These are phyloP conservation scores for Fusarium armeniacum DNA, from an alignment of 2,329 filamentous ascomycete genomes.

Conservation along the genomic window DNA sequence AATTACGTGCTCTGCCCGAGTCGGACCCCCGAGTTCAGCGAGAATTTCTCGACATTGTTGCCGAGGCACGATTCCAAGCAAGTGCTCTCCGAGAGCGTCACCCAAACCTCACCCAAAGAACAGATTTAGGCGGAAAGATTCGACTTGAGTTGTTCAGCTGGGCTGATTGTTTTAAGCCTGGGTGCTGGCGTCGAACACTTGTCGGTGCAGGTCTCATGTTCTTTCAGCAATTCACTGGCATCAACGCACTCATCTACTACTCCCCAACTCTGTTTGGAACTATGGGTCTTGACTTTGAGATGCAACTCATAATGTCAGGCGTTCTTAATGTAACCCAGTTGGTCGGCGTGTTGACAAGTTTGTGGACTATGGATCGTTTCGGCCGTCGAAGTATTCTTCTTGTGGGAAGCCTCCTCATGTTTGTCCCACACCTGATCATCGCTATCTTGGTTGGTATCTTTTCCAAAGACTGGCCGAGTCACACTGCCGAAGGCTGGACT, in stretches of 20 bases:
- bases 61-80: constrained; percentile 47
- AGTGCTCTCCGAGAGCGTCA: constrained; percentile 52
- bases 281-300: constrained; percentile 61
- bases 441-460: constrained; percentile 49
- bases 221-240: constrained; percentile 62
- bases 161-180: constrained; percentile 64
- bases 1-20: constrained; percentile 42
- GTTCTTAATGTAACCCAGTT: constrained; percentile 52
- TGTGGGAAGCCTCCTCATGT: constrained; percentile 48
- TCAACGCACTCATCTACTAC: constrained; percentile 68
- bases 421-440: constrained; percentile 48
- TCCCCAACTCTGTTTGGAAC: constrained; percentile 70
- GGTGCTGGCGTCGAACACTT: constrained; percentile 61
- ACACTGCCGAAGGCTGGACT: constrained; percentile 49
- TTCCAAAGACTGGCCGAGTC: constrained; percentile 43
- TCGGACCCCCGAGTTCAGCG: constrained; percentile 42
- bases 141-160: constrained; percentile 64
- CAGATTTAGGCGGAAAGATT: constrained; percentile 52
- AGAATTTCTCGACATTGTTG: constrained; percentile 49
- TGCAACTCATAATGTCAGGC: constrained; percentile 53
- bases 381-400: constrained; percentile 49
- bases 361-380: constrained; percentile 59
- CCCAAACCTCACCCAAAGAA: constrained; percentile 54
- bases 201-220: constrained; percentile 68
- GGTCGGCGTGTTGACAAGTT: constrained; percentile 58